Conservation (phyloP, 1,139 yeast species). For the Blastobotrys raffinosifermentans region DNA sequence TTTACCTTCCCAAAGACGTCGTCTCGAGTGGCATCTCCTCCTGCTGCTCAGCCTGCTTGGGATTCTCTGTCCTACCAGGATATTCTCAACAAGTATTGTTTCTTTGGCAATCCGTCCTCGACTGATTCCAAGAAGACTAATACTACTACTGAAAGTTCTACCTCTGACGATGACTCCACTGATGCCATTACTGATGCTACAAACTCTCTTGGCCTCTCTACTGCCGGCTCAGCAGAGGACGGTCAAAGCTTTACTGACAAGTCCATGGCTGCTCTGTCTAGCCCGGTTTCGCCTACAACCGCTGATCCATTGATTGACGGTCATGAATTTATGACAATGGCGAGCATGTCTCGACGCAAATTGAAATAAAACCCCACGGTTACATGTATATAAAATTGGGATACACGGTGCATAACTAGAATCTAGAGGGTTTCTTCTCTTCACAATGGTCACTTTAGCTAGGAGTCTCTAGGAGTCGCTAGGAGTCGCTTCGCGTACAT, state of each 20-base stretch:
- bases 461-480: too few species aligned
- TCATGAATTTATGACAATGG: too few species aligned
- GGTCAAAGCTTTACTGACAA: background rate
- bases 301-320: too few species aligned
- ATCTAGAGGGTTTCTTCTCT: too few species aligned
- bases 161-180: background rate
- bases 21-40: slow-evolving; percentile 8
- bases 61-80: slow-evolving; percentile 63
- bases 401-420: too few species aligned
- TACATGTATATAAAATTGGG: too few species aligned
- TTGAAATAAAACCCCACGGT: too few species aligned
- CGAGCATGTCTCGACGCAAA: too few species aligned
- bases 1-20: slow-evolving; percentile 13
- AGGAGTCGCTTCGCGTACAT: too few species aligned
- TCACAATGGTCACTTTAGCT: too few species aligned
- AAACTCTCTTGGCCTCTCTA: background rate
- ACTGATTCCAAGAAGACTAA: background rate
- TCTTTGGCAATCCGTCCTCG: slow-evolving; percentile 33
- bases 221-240: background rate
- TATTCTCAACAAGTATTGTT: slow-evolving; percentile 67
- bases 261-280: too few species aligned
- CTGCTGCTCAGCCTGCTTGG: slow-evolving; percentile 30
- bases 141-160: background rate
- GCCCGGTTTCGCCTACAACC: too few species aligned
- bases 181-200: background rate